Evolutionary conservation across 257 asterid genomes (phyloP), one percentile per base, ranked within the genome.

Genomic region (Solanum pennellii): DNA sequence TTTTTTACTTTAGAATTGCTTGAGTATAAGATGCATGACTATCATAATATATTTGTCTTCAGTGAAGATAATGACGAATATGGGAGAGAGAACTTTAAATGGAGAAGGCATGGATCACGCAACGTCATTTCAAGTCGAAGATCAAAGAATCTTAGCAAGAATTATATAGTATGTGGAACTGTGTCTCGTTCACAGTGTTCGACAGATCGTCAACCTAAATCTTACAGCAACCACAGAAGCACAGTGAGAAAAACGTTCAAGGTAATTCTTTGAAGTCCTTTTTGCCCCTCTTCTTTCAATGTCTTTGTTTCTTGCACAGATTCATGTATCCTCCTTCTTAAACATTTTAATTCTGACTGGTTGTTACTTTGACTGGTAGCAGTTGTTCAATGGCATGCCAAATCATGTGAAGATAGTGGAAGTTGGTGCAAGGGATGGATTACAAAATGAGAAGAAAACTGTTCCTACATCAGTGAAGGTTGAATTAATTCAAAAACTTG

Each of bases 401-500:
- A 93, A 89, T 85, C 91, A 89, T 74, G 98, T 97, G 90, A 95
- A 97, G 95, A 94, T 97, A 84, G 98, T 97, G 33, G 99, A 95
- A 92, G 98, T 95, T 84, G 98, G 99, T 87, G 98, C 99, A 37
- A 92, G 99, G 91, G 99, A 97, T 86, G 99, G 99, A 75, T 89
- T 97, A 68, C 98, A 97, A 87, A 95, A 97, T 76, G 98, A 97
- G 93, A 94, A 95, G 91, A 90, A 92, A 86, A 89, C 87, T 56
- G 98, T 97, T 83, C 98, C 99, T 27, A 92, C 98, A 69, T 83
- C 93, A 3, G 94, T 97, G 87, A 97, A 97, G 88, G 91, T 95
- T 83, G 94, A 93, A 82, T 89, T 97, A 92, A 93, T 97, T 85
- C 93, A 83, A 66, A 95, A 92, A 85, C 89, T 97, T 76, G 98